A percentile compares a stretch with the other conserved stretches of the same genome.
phyloP scores from a whole-genome alignment of 1,284 basidiomycete species.

The Rhodotorula sp. region DNA sequence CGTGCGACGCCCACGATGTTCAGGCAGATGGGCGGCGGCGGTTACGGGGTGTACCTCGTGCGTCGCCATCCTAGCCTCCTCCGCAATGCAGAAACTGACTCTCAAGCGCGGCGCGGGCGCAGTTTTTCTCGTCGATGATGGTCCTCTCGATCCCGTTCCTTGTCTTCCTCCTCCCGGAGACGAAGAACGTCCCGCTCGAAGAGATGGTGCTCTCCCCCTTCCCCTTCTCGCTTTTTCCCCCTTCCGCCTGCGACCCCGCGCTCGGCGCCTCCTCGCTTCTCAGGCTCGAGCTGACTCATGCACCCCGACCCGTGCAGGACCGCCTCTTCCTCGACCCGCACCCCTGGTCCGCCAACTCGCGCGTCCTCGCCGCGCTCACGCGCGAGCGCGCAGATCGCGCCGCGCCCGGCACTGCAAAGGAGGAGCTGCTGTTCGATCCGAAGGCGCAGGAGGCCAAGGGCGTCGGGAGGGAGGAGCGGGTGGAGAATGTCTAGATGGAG shows the following conservation, averaged over 20 bases:
- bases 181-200: slow-evolving; percentile 41
- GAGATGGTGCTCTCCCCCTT: slow-evolving; percentile 21
- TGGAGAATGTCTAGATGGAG: slow-evolving; percentile 2
- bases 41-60: slow-evolving; percentile 48
- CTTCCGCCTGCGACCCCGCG: not conserved
- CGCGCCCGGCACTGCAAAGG: not conserved
- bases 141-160: slow-evolving; percentile 46
- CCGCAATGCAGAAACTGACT: slow-evolving; percentile 10
- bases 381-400: slow-evolving; percentile 22
- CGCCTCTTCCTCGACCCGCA: slow-evolving; percentile 36
- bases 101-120: not conserved
- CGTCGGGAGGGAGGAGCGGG: slow-evolving; percentile 4
- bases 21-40: slow-evolving; percentile 38
- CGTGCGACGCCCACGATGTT: slow-evolving; percentile 48
- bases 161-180: slow-evolving; percentile 43
- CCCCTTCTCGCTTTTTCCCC: not conserved
- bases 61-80: slow-evolving; percentile 46
- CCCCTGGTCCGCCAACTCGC: slow-evolving; percentile 22
- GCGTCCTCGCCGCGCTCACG: slow-evolving; percentile 16
- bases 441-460: slow-evolving; percentile 7
- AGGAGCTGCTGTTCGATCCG: slow-evolving; percentile 17
- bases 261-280: not conserved
- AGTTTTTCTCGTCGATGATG: slow-evolving; percentile 50
- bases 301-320: slow-evolving; percentile 4
- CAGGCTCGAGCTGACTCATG: not conserved